Evolutionary conservation across 768 basidiomycete species (phyloP), one percentile per base, ranked within the genome.

Genomic region (Leccinum rimulosum): DNA sequence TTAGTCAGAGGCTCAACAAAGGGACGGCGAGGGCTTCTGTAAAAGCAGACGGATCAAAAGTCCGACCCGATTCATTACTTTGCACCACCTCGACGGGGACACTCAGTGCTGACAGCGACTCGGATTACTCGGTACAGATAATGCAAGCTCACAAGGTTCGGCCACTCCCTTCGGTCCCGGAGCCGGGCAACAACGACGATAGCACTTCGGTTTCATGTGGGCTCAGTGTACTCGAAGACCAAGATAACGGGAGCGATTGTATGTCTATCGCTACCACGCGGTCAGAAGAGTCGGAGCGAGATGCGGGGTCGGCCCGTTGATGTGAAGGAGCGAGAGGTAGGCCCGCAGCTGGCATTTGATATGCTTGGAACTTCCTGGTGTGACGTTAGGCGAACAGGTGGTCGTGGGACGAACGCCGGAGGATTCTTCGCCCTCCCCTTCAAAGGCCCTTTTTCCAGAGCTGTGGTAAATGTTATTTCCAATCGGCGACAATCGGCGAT

Each of bases 211-310:
- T 22, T 14, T 48, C 59, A 25, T 28, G 19, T 3, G 36, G 14
- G 11, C 15, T 38, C 28, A 35, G 33, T 50, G 31, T 28, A 28
- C 54, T 33, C 12, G 33, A 19, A 36, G 25, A 17, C 19, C 30
- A 30, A 25, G 56, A 17, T 14, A 22, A 6, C 15, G 52, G n/a
- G 40, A 66, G 58, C 51, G 45, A 51, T 19, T 70, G 63, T 14
- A 51, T 38, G 50, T 71, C 62, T 28, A 45, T 45, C 51, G 12
- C 55, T 11, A 56, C 69, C 6, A 61, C 71, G 17, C 71, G 65
- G 71, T 74, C 71, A 36, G 65, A 73, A 43, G 72, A 86, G 76
- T 27, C 72, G 73, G 22, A 58, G 87, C 68, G 35, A 70, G 76
- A 55, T 76, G 77, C 65, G 73, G 75, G 22, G 76, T 52, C 57